phyloP scores from a whole-genome alignment of 306 rosid species.

The Glycine soja region DNA sequence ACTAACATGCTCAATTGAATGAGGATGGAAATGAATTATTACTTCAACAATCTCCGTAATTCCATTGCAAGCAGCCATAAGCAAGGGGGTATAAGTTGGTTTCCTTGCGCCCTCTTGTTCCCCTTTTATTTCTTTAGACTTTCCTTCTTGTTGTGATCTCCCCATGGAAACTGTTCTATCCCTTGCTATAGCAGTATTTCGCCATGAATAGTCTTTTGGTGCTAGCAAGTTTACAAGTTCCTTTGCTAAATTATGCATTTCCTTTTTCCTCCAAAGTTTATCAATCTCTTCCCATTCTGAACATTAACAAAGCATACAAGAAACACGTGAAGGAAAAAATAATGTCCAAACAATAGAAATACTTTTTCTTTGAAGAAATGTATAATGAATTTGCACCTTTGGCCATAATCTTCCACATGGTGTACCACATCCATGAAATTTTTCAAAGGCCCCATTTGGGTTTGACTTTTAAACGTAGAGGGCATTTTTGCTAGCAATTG shows the following conservation, averaged over 20 bases:
- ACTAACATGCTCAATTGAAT: constrained; percentile 53
- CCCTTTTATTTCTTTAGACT: not conserved
- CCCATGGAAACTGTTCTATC: constrained; percentile 47
- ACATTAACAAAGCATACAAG: constrained; percentile 1
- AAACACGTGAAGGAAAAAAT: not conserved
- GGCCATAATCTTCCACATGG: constrained; percentile 49
- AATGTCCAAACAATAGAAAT: not conserved
- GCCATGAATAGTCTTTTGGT: constrained; percentile 48
- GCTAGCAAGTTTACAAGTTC: constrained; percentile 47
- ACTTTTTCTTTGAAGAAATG: not conserved
- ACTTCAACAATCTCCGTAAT: constrained; percentile 56
- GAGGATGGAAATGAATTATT: constrained; percentile 48
- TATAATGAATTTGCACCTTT: constrained; percentile 43
- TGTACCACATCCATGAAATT: constrained; percentile 44
- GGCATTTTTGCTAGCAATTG: constrained; percentile 56
- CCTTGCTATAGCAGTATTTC: not conserved
- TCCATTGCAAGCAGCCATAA: constrained; percentile 57
- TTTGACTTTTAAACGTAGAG: constrained; percentile 46
- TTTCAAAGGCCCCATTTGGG: constrained; percentile 43
- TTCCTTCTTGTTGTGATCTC: constrained; percentile 6
- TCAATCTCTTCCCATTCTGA: constrained; percentile 51
- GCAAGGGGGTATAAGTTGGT: constrained; percentile 51
- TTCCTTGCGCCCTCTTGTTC: not conserved
- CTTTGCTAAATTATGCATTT: constrained; percentile 45
- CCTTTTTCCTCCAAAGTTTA: constrained; percentile 49